Conservation (phyloP, 176 grass and related monocot genomes). For the Carex littledalei region DNA sequence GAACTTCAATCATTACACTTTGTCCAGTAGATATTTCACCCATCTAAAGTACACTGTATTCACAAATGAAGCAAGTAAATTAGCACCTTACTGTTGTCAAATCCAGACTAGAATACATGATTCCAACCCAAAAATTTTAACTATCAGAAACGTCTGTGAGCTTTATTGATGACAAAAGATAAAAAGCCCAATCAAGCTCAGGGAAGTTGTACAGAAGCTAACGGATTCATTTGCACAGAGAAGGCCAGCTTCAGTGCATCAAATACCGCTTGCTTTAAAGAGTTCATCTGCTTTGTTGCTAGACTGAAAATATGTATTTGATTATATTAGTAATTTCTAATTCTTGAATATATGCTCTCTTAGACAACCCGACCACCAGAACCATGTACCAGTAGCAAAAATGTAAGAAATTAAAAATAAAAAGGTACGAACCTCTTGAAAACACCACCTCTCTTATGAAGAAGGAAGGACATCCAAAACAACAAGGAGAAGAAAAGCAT, state of each 20-base stretch:
- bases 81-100: not conserved
- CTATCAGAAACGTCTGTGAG: not conserved
- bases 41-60: not conserved
- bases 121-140: not conserved
- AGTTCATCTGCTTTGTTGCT: constrained; percentile 26
- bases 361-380: not conserved
- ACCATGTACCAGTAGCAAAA: not conserved
- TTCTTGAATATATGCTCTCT: not conserved
- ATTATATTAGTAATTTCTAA: not conserved
- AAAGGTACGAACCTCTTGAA: constrained; percentile 50
- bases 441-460: constrained; percentile 41
- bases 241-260: constrained; percentile 73
- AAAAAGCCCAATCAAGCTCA: constrained; percentile 28
- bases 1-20: not conserved
- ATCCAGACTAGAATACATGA: not conserved
- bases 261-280: constrained; percentile 45
- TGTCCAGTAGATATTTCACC: not conserved
- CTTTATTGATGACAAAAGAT: not conserved
- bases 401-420: not conserved
- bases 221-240: constrained; percentile 84
- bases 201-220: constrained; percentile 66
- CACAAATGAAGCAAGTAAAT: not conserved
- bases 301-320: constrained; percentile 26
- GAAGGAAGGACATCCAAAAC: constrained; percentile 43
- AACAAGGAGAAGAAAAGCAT: constrained; percentile 57